Evolutionary conservation across 2,329 filamentous ascomycete genomes (phyloP).

Genomic region (Ophiocordyceps robertsii): DNA sequence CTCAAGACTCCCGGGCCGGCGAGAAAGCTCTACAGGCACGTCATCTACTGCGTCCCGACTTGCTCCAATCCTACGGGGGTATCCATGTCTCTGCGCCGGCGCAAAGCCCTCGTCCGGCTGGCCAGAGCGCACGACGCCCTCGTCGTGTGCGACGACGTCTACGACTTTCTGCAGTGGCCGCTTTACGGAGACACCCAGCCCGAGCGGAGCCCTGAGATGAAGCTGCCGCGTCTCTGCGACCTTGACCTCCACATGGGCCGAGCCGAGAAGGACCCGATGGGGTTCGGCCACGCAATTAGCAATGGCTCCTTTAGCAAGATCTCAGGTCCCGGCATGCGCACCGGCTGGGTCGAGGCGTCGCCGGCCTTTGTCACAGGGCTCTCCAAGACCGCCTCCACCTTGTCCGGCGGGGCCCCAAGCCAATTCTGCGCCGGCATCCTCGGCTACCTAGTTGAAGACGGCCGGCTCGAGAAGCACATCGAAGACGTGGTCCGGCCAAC

Average conservation of each 20-base stretch:
- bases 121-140: constrained; percentile 71
- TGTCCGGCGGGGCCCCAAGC: constrained; percentile 43
- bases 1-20: constrained; percentile 42
- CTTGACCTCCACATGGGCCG: constrained; percentile 58
- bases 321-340: constrained; percentile 64
- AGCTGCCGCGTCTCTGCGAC: constrained; percentile 66
- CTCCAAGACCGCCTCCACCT: constrained; percentile 37
- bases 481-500: constrained; percentile 26
- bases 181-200: constrained; percentile 20
- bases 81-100: constrained; percentile 59
- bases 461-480: constrained; percentile 31
- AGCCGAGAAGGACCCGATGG: constrained; percentile 22
- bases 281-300: constrained; percentile 67
- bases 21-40: constrained; percentile 70
- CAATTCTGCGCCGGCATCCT: constrained; percentile 41
- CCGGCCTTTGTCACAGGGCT: constrained; percentile 37
- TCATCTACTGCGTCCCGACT: constrained; percentile 81
- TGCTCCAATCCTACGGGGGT: constrained; percentile 81
- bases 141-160: constrained; percentile 84
- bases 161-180: constrained; percentile 81
- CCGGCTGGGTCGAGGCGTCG: constrained; percentile 77
- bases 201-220: constrained; percentile 20
- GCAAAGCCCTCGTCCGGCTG: constrained; percentile 57
- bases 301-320: constrained; percentile 92
- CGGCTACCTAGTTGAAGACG: constrained; percentile 30